Evolutionary conservation across 805 yeast genomes (phyloP).

Genomic region (Wickerhamiella sergipiensis): DNA sequence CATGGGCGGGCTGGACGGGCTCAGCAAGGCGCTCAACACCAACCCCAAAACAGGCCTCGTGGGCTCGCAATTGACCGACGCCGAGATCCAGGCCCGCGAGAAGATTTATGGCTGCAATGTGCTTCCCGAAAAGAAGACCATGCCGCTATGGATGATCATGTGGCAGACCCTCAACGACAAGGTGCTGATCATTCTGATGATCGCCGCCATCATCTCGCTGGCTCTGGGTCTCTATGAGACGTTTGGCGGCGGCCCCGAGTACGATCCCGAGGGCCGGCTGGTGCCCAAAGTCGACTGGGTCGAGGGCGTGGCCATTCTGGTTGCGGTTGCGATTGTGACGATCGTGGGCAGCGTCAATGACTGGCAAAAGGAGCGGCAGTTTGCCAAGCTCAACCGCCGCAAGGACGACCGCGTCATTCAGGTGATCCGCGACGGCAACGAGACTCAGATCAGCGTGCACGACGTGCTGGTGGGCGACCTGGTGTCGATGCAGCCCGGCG

Average conservation of each 20-base stretch:
- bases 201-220: conserved; percentile 81
- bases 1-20: conserved; percentile 26
- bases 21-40: conserved; percentile 22
- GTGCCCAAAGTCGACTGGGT: conserved; percentile 92
- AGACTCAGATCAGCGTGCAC: conserved; percentile 52
- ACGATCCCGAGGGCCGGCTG: conserved; percentile 63
- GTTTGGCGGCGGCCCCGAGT: conserved; percentile 66
- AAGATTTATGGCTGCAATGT: conserved; percentile 52
- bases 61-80: conserved; percentile 12
- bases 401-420: conserved; percentile 72
- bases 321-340: conserved; percentile 82
- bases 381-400: conserved; percentile 72
- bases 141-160: conserved; percentile 53
- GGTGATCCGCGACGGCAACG: conserved; percentile 61
- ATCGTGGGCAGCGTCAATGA: conserved; percentile 92
- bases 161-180: conserved; percentile 83
- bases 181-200: conserved; percentile 65
- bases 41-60: conserved; percentile 22
- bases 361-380: conserved; percentile 90
- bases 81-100: conserved; percentile 25
- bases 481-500: conserved; percentile 78
- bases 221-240: conserved; percentile 88
- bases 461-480: conserved; percentile 81
- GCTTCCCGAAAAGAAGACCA: conserved; percentile 59
- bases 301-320: conserved; percentile 94